Conservation (phyloP, 2,329 filamentous ascomycete genomes). For the Fusarium albosuccineum region DNA sequence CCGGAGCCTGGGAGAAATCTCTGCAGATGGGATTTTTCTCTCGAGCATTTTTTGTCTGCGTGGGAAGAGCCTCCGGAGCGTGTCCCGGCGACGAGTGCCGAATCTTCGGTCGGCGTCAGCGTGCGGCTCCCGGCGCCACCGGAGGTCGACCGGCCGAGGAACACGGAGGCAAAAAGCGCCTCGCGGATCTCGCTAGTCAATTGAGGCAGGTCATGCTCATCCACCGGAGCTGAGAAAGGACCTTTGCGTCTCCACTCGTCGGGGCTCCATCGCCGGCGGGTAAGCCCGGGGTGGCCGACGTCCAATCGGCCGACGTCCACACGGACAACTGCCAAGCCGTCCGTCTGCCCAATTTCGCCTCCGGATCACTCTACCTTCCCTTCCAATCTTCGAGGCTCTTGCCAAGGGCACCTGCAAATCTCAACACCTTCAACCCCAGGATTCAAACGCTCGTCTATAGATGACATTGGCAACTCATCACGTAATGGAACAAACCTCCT, state of each 20-base stretch:
- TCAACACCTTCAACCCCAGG: slow-evolving; percentile 1
- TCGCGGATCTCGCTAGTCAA: slow-evolving; percentile 1
- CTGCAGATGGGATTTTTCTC: not conserved
- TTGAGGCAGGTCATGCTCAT: slow-evolving; percentile 10
- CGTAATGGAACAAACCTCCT: slow-evolving; percentile 23
- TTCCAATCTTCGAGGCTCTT: not conserved
- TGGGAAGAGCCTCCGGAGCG: not conserved
- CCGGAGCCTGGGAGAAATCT: not conserved
- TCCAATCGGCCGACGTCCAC: slow-evolving; percentile 23
- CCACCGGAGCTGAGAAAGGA: slow-evolving; percentile 13
- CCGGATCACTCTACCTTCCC: slow-evolving; percentile 1
- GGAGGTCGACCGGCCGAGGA: not conserved
- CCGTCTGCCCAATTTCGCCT: slow-evolving; percentile 15
- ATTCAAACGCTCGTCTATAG: not conserved
- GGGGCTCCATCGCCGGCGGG: slow-evolving; percentile 28
- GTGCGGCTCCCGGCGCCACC: slow-evolving; percentile 3
- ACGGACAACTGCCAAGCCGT: not conserved
- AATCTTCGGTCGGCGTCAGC: not conserved
- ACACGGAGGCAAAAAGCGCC: not conserved
- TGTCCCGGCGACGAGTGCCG: not conserved
- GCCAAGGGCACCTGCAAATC: slow-evolving; percentile 28
- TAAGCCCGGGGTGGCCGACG: slow-evolving; percentile 27
- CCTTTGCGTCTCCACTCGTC: slow-evolving; percentile 5
- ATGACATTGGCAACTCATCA: slow-evolving; percentile 20
- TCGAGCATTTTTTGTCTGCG: not conserved